phyloP scores from a whole-genome alignment of 495 filamentous ascomycete species.

The Penicillium coprophilum region DNA sequence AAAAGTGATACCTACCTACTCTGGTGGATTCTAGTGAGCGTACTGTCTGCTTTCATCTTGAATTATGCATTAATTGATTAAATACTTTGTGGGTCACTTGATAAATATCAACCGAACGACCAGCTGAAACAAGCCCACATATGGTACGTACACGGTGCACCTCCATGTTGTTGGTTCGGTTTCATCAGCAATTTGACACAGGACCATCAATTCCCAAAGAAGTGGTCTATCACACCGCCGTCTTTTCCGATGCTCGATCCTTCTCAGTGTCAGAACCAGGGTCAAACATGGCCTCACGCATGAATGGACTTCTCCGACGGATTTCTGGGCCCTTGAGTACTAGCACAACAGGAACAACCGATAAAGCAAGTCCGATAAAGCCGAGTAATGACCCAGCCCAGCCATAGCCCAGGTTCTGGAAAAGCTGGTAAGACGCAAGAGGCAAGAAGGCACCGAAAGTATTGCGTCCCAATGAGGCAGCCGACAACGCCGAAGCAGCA shows the following conservation, averaged over 20 bases:
- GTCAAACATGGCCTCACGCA: constrained; percentile 34
- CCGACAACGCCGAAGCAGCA: constrained; percentile 37
- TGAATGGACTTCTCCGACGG: constrained; percentile 37
- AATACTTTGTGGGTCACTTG: not conserved
- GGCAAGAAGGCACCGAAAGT: constrained; percentile 39
- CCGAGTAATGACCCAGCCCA: constrained; percentile 49
- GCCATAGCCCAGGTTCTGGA: constrained; percentile 41
- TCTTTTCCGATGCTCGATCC: constrained; percentile 1
- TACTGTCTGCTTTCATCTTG: not conserved
- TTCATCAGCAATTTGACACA: too few relatives aligned
- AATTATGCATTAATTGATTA: not conserved
- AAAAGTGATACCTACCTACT: not conserved
- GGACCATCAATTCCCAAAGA: not conserved
- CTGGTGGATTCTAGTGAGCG: not conserved
- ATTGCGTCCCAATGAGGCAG: constrained; percentile 37
- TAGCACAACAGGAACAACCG: constrained; percentile 38
- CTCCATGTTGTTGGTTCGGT: too few relatives aligned
- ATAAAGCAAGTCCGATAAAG: constrained; percentile 40
- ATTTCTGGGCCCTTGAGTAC: constrained; percentile 39
- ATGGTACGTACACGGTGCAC: too few relatives aligned
- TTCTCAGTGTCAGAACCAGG: constrained; percentile 4
- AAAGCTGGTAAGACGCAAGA: constrained; percentile 40
- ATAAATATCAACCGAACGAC: not conserved
- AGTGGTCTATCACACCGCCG: not conserved
- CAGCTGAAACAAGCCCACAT: not conserved